Conservation (phyloP, 2,329 filamentous ascomycete genomes). For the Cladobotryum mycophilum region DNA sequence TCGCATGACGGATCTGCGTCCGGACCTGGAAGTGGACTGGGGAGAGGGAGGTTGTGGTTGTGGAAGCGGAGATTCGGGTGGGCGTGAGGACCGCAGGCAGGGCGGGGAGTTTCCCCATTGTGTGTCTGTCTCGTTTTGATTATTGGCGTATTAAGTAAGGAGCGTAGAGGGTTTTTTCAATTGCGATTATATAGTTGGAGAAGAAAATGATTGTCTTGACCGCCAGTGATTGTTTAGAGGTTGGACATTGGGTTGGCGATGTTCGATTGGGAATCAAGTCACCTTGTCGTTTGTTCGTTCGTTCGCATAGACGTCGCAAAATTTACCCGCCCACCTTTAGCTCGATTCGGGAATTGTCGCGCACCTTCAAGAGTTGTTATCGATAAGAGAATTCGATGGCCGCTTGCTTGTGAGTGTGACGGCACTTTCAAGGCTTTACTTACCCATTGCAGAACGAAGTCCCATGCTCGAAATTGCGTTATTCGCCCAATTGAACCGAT, state of each 20-base stretch:
- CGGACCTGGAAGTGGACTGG: conserved; percentile 21
- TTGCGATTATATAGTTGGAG: not conserved
- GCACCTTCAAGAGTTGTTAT: conserved; percentile 4
- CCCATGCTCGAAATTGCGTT: too few species aligned
- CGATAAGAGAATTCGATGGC: conserved; percentile 5
- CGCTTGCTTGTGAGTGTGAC: too few species aligned
- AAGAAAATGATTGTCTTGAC: not conserved
- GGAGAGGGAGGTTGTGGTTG: conserved; percentile 22
- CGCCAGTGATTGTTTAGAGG: not conserved
- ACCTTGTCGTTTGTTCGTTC: not conserved
- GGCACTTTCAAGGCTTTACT: too few species aligned
- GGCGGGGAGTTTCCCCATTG: conserved; percentile 25
- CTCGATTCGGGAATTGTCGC: not conserved
- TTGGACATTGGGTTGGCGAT: not conserved
- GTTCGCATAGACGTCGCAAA: conserved; percentile 14
- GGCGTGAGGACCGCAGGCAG: conserved; percentile 24
- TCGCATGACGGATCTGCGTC: conserved; percentile 70
- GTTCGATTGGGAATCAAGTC: not conserved
- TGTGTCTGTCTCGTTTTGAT: not conserved
- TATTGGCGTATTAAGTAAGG: not conserved
- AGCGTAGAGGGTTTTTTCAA: not conserved
- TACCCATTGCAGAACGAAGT: too few species aligned
- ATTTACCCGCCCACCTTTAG: conserved; percentile 15
- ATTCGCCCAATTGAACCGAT: too few species aligned
- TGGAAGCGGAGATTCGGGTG: conserved; percentile 17